These are phyloP conservation scores for Ustilago esculenta DNA, from an alignment of 1,284 basidiomycete genomes.

Conservation along the genomic window DNA sequence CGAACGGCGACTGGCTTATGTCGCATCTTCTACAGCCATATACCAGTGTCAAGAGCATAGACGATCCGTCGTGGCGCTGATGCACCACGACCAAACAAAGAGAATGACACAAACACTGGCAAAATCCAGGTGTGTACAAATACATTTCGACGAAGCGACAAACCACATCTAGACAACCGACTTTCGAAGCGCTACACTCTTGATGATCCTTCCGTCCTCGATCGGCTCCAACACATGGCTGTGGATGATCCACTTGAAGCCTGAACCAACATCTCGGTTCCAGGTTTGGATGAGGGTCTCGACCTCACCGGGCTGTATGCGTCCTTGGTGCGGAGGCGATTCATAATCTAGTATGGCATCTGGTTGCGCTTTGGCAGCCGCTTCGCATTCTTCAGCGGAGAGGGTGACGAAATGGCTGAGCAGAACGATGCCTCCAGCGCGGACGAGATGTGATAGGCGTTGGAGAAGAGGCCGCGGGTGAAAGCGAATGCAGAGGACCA, in stretches of 20 bases:
- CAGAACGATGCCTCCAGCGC: constrained; percentile 21
- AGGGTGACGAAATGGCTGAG: constrained; percentile 41
- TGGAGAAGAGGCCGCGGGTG: constrained; percentile 26
- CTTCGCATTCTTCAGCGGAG: constrained; percentile 8
- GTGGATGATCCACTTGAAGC: constrained; percentile 18
- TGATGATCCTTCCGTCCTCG: constrained; percentile 36
- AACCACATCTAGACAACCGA: too few species aligned
- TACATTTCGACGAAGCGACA: too few species aligned
- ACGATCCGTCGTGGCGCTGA: constrained; percentile 36
- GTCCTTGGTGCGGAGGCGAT: constrained; percentile 30
- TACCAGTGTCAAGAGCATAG: constrained; percentile 30
- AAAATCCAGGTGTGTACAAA: too few species aligned
- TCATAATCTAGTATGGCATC: constrained; percentile 22
- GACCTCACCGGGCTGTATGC: constrained; percentile 32
- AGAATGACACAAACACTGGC: not conserved
- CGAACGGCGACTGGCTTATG: constrained; percentile 63
- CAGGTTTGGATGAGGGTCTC: constrained; percentile 22
- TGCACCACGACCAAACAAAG: not conserved
- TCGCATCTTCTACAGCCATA: constrained; percentile 55
- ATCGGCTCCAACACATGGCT: constrained; percentile 28
- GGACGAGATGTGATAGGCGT: constrained; percentile 14
- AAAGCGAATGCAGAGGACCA: constrained; percentile 39
- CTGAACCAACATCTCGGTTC: not conserved
- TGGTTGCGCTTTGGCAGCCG: not conserved
- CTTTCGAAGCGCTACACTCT: constrained; percentile 25